Evolutionary conservation across 371 early-diverging fungal genomes (phyloP).

Genomic region (Lichtheimia hyalospora): DNA sequence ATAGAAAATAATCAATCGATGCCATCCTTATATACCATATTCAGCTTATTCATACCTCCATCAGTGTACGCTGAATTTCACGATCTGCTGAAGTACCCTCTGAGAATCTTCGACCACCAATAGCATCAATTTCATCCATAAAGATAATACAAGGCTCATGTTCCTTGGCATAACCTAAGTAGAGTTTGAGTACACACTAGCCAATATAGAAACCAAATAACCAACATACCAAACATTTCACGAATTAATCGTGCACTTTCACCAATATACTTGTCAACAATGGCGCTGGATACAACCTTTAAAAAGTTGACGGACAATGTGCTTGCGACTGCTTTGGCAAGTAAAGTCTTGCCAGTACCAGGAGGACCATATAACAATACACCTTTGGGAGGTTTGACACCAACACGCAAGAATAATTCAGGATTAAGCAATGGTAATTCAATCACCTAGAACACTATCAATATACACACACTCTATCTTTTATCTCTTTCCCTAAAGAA

Average conservation of each 20-base stretch:
- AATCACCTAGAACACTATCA: conserved; percentile 69
- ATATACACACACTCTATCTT: neutral
- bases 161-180: conserved; percentile 92
- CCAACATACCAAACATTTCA: conserved; percentile 94
- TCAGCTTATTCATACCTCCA: conserved; percentile 72
- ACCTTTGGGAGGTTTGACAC: conserved; percentile 98
- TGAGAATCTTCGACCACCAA: conserved; percentile 98
- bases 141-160: conserved; percentile 99
- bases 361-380: conserved; percentile 99
- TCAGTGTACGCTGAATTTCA: conserved; percentile 99
- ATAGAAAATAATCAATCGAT: neutral
- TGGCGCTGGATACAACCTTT: conserved; percentile 96
- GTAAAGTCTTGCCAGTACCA: conserved; percentile 89
- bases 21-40: neutral
- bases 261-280: conserved; percentile 99
- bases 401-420: conserved; percentile 98
- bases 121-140: conserved; percentile 99
- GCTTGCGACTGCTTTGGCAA: conserved; percentile 98
- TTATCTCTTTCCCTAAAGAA: neutral
- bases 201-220: neutral
- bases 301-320: conserved; percentile 97
- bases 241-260: conserved; percentile 97
- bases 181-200: neutral
- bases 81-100: conserved; percentile 99
- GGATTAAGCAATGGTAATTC: conserved; percentile 99